Conservation (phyloP, 129 eudicot species). For the Saposhnikovia divaricata region DNA sequence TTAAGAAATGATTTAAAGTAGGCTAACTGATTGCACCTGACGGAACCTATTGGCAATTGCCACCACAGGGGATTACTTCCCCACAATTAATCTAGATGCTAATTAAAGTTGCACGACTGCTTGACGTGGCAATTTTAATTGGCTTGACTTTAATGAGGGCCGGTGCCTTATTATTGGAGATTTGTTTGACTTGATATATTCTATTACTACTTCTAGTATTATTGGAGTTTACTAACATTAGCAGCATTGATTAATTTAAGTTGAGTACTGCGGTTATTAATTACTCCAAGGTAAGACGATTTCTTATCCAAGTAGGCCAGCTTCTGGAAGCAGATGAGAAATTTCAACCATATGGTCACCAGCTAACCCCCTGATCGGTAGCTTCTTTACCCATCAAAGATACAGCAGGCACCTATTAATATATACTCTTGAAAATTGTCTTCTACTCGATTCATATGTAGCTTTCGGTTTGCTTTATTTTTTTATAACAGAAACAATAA, state of each 20-base stretch:
- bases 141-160: not conserved
- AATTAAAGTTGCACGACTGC: not conserved
- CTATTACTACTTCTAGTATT: not conserved
- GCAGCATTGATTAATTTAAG: not conserved
- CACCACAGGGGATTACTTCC: not conserved
- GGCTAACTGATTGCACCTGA: not conserved
- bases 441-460: no score
- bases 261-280: not conserved
- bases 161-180: slow-evolving; percentile 1
- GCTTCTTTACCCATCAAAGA: not conserved
- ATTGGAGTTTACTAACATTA: not conserved
- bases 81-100: not conserved
- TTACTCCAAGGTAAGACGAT: not conserved
- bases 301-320: not conserved
- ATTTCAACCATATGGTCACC: not conserved
- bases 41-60: not conserved
- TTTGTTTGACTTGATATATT: not conserved
- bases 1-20: not conserved
- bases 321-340: not conserved
- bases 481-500: no score
- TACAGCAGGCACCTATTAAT: not conserved
- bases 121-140: not conserved
- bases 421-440: no score
- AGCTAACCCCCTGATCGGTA: not conserved
- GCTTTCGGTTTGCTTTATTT: no score